Evolutionary conservation across 352 stramenopile species (phyloP).

Genomic region (Phytophthora ramorum): DNA sequence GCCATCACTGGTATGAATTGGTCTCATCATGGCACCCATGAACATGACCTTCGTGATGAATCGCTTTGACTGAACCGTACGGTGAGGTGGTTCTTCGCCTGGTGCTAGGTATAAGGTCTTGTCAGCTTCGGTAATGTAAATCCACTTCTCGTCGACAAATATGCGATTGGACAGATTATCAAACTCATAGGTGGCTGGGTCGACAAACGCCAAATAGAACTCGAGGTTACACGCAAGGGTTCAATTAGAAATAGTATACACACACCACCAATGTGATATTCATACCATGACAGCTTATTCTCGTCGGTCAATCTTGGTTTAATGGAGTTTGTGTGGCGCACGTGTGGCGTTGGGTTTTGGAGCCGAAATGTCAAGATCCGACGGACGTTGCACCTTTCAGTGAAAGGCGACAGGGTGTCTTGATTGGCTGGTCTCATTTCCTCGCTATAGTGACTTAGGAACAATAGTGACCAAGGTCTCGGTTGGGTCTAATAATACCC

Average conservation of each 20-base stretch:
- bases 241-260: no score
- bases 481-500: no score
- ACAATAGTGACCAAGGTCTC: no score
- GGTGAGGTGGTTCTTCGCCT: neutral
- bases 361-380: no score
- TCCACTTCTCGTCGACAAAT: neutral
- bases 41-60: neutral
- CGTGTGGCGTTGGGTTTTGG: no score
- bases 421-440: no score
- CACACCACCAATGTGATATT: neutral
- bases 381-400: no score
- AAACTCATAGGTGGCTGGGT: no score
- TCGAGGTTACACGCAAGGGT: no score
- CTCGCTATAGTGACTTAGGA: no score
- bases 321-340: neutral
- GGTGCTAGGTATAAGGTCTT: neutral
- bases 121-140: neutral
- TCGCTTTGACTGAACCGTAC: neutral
- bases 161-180: neutral
- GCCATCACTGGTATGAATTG: neutral
- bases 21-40: neutral
- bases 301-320: neutral
- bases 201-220: no score
- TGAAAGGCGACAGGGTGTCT: no score
- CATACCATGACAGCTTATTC: neutral